Conservation (phyloP, 805 yeast species). For the Myxozyma melibiosi region DNA sequence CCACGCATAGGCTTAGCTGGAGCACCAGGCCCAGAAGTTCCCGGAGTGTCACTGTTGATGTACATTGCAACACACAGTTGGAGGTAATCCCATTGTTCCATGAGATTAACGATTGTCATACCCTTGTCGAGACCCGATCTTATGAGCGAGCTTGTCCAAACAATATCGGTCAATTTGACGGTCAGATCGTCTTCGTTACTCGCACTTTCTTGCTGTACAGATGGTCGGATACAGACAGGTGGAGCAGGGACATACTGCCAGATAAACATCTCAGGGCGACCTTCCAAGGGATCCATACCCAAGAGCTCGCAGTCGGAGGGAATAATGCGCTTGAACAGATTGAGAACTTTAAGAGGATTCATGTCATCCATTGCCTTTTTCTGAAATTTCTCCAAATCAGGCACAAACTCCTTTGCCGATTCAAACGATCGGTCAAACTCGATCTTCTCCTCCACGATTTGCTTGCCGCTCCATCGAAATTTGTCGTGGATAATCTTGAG, state of each 20-base stretch:
- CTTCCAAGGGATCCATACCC: conserved; percentile 85
- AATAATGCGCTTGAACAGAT: conserved; percentile 79
- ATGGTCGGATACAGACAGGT: conserved; percentile 97
- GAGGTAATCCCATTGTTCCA: conserved; percentile 99
- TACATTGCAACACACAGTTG: conserved; percentile 97
- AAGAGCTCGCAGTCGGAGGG: conserved; percentile 90
- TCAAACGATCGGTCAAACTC: conserved; percentile 87
- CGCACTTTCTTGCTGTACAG: conserved; percentile 90
- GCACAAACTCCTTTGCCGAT: conserved; percentile 69
- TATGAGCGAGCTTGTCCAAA: conserved; percentile 93
- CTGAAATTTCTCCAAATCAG: conserved; percentile 84
- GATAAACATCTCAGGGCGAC: conserved; percentile 93
- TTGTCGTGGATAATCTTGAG: conserved; percentile 94
- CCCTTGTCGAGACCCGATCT: conserved; percentile 95
- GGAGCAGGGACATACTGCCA: conserved; percentile 99
- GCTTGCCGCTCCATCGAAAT: conserved; percentile 93
- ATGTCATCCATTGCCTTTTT: conserved; percentile 90
- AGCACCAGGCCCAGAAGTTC: conserved; percentile 52
- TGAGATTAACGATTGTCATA: conserved; percentile 83
- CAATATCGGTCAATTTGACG: conserved; percentile 92
- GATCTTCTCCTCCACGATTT: conserved; percentile 77
- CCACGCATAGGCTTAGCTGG: conserved; percentile 79
- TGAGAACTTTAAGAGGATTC: conserved; percentile 86
- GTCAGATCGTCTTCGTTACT: conserved; percentile 97
- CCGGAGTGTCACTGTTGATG: conserved; percentile 93